Evolutionary conservation across 2,329 filamentous ascomycete species (phyloP), one percentile per base, ranked within the genome.

Genomic region (Akanthomyces muscarius): DNA sequence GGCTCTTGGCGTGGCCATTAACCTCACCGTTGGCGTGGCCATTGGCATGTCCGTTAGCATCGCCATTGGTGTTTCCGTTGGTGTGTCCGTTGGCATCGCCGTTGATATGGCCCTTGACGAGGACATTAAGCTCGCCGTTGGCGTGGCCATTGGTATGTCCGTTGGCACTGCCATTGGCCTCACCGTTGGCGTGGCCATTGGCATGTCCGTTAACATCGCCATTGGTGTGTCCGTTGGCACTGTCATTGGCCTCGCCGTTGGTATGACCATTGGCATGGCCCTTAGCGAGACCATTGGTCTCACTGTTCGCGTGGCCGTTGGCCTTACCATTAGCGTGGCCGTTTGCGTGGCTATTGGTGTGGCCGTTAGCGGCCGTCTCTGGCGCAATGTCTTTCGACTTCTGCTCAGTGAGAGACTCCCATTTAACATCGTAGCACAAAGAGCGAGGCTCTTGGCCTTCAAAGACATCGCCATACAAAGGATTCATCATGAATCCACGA

Each of bases 391-490:
- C 42, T 42, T 64, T 50, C 11, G 56, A 33, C 5, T 47, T 51
- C 14, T 33, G 30, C 33, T 63, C 61, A 18, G 18, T 3, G 23
- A 78, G 65, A 4, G 75, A 73, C 65, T 81, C 77, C 80, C 80
- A 82, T 23, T 77, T 69, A 18, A 80, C 65, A 67, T 77, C 78
- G 67, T 78, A 81, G 69, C 79, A 81, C 5, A 81, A 67, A 0
- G 67, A 66, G 18, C 71, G 68, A 16, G 70, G 67, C 18, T 11
- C 56, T n/a, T 59, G 55, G 4, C 65, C 61, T 21, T 70, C 67
- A 1, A 48, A 63, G 1, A 63, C 55, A 1, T 74, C 74, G 30
- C 77, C 76, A 44, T 77, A 69, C 5, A 81, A 73, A 1, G 79
- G 79, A 0, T 75, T 76, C 69, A 81, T 74, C 8, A 68, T 71